Evolutionary conservation across 176 grass and related monocot genomes (phyloP), one percentile per base, ranked within the genome.

Genomic region (Carex parvula): DNA sequence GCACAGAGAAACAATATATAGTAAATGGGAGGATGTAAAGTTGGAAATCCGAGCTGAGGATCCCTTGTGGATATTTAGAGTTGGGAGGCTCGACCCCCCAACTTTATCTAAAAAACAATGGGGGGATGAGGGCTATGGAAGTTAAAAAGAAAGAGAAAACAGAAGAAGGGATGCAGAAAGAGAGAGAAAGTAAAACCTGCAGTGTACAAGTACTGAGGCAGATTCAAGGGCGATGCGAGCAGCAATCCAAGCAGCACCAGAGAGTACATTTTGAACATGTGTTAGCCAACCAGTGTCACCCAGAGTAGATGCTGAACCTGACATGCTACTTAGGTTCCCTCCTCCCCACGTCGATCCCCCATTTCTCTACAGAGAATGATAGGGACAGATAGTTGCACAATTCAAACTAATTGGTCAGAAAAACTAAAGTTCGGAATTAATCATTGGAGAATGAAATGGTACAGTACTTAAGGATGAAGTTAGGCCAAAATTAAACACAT

Each of bases 171-270:
- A 50, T 74, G 79, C 52, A 59, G 67, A 84, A 67, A 77, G 24
- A 73, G 52, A 61, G 69, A 21, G 37, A 80, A 58, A 88, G 22
- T 20, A 22, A 87, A 81, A 98, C 96, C 96, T 98, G 96, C 96
- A 98, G 88, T 98, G 96, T 44, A 93, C 88, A 32, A 98, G 93
- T 93, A 98, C 96, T 57, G 96, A 95, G 35, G 96, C 88, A 37
- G 91, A 90, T 90, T 98, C 93, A 78, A 90, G 70, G 11, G 86
- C 84, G 58, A 98, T 83, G 71, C 94, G 93, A 24, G 93, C 92
- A 86, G 96, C 93, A 95, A 98, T 95, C 96, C 96, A 98, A 75
- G 96, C 94, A 88, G 96, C 91, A 81, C 96, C 93, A 81, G 92
- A 89, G 60, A 98, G 85, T 84, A 98, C 82, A 64, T 89, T 98